These are phyloP conservation scores for Nannizzia gypsea DNA, from an alignment of 2,329 filamentous ascomycete species.

Conservation along the genomic window DNA sequence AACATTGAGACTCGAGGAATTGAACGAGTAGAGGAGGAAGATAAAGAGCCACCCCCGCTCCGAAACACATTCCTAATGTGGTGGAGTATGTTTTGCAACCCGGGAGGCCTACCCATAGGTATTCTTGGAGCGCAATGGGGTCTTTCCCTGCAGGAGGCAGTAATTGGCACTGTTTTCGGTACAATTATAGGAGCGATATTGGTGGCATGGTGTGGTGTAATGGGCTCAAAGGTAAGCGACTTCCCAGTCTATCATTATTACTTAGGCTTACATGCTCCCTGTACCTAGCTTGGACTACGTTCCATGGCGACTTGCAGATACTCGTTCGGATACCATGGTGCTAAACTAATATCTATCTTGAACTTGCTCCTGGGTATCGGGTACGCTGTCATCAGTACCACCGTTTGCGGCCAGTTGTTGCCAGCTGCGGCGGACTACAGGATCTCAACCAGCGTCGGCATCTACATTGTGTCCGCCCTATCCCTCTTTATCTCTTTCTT, in stretches of 20 bases:
- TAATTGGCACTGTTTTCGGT: conserved; percentile 31
- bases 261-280: not conserved
- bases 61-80: conserved; percentile 35
- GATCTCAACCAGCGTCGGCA: not conserved
- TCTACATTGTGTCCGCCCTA: not conserved
- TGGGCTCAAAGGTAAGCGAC: not conserved
- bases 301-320: conserved; percentile 1
- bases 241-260: not conserved
- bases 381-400: not conserved
- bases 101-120: conserved; percentile 29
- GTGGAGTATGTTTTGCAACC: conserved; percentile 35
- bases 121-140: conserved; percentile 41
- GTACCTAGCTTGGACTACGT: not conserved
- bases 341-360: not conserved
- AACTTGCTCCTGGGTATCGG: not conserved
- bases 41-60: conserved; percentile 33
- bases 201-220: conserved; percentile 28
- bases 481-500: not conserved
- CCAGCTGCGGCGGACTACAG: not conserved
- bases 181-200: conserved; percentile 32
- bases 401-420: conserved; percentile 1
- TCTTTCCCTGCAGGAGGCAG: conserved; percentile 35
- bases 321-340: conserved; percentile 1
- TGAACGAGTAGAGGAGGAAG: conserved; percentile 36
- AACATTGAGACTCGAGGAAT: conserved; percentile 40